Conservation (phyloP, 345 rosid species). For the Capsella bursapastoris region DNA sequence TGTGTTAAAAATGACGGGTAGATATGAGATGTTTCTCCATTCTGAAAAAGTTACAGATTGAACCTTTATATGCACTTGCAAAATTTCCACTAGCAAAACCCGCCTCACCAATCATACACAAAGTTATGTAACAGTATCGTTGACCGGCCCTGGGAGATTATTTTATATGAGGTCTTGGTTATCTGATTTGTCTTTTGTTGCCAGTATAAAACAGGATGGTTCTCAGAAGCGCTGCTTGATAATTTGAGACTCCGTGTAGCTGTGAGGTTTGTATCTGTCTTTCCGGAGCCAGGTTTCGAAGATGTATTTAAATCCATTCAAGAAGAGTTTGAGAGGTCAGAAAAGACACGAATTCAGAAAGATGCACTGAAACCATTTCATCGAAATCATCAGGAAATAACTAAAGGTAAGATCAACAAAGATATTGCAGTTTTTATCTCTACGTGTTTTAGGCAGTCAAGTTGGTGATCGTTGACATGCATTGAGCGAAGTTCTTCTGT, state of each 20-base stretch:
- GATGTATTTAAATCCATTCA: conserved; percentile 64
- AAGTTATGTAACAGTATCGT: not conserved
- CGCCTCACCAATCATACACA: not conserved
- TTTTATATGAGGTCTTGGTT: not conserved
- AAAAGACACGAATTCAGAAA: conserved; percentile 53
- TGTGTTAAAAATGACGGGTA: not conserved
- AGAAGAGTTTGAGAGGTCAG: conserved; percentile 74
- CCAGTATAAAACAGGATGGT: conserved; percentile 89
- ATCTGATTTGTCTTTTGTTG: conserved; percentile 31
- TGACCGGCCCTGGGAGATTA: not conserved
- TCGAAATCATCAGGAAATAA: conserved; percentile 47
- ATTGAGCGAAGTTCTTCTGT: not conserved
- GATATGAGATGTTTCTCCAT: conserved; percentile 17
- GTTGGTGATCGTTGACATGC: conserved; percentile 6
- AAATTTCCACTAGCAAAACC: not conserved
- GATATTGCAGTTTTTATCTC: not conserved
- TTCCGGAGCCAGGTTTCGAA: conserved; percentile 66
- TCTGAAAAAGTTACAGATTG: conserved; percentile 4
- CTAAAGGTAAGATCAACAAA: conserved; percentile 50
- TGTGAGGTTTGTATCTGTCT: conserved; percentile 73
- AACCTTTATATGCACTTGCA: conserved; percentile 16
- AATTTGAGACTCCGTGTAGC: conserved; percentile 68
- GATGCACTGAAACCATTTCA: conserved; percentile 50
- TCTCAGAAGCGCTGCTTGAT: conserved; percentile 63
- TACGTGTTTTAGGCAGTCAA: conserved; percentile 14